Base-by-base conservation (phyloP, 208 protist genomes). In the Jaenimonas drosophilae region DNA sequence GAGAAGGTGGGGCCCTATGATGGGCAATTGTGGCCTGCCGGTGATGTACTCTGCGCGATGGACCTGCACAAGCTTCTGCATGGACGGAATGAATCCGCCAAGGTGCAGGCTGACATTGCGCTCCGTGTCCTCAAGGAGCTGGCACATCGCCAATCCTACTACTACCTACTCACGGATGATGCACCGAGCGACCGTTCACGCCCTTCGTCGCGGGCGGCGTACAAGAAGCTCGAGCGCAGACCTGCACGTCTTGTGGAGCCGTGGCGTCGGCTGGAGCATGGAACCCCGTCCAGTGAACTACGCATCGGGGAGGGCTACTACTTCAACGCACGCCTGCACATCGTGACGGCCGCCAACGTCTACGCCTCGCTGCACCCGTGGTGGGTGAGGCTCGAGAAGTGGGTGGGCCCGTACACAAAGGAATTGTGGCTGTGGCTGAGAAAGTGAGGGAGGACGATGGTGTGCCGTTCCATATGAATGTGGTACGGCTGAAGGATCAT, bases 281-380 rank as follows among this genome's bases (percentile, higher is more conserved):
- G 30, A 34, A 34, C 7, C 30, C 30, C 30, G 7, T 7, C 7
- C 30, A n/a, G 9, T 7, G 30, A 43, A 17, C 49, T 72, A 7
- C 43, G 25, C 5, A 37, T 70, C 37, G 80, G 80, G 11, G 80
- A 90, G 33, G 80, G 80, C 7, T 36, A 36, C 9, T 78, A 59
- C 41, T 90, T 82, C 64, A 85, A 80, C 32, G 39, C 52, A 17
- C 75, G 80, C 0, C 55, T 87, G 28, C 76, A 90, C 34, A 49
- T 59, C 32, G 43, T 90, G 11, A 72, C 63, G 21, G 81, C 76
- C 20, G 57, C 59, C 17, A 66, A 65, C 45, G 66, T 59, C 50
- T 70, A 60, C 6, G 59, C 65, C n/a, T n/a, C n/a, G n/a, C n/a
- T n/a, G n/a, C n/a, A n/a, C n/a, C n/a, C n/a, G n/a, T n/a, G n/a